These are phyloP conservation scores for Candida silvicultrix DNA, from an alignment of 805 yeast genomes.

Conservation along the genomic window DNA sequence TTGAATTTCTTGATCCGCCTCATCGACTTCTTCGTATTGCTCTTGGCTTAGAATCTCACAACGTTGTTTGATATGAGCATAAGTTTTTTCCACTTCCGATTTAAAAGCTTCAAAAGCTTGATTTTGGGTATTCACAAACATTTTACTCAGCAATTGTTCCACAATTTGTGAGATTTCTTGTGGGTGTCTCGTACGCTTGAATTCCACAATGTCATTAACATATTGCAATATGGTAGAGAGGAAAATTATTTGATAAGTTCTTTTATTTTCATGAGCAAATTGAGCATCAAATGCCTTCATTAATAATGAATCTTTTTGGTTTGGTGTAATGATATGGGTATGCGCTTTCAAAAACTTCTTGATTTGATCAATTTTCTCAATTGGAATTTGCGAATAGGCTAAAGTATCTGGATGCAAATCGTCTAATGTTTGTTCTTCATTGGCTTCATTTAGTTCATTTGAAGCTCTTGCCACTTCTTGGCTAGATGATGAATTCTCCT, in stretches of 20 bases:
- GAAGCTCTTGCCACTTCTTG: neutral
- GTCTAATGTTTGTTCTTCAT: constrained; percentile 5
- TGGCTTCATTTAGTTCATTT: neutral
- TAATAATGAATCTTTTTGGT: constrained; percentile 85
- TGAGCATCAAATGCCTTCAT: constrained; percentile 90
- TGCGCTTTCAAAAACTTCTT: constrained; percentile 46
- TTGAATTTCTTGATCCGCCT: constrained; percentile 72
- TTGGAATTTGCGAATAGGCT: constrained; percentile 52
- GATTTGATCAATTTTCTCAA: constrained; percentile 40
- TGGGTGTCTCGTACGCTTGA: constrained; percentile 28
- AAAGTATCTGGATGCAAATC: constrained; percentile 14
- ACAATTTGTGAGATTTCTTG: constrained; percentile 38
- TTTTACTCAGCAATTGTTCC: constrained; percentile 60
- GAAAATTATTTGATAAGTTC: constrained; percentile 63
- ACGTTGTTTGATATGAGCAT: constrained; percentile 67
- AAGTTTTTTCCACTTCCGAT: constrained; percentile 70
- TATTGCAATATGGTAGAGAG: constrained; percentile 80
- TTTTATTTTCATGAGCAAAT: constrained; percentile 48
- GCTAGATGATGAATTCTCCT: neutral
- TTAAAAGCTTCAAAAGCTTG: constrained; percentile 68
- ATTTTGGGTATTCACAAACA: constrained; percentile 32
- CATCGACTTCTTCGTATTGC: constrained; percentile 29
- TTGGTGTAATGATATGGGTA: constrained; percentile 66
- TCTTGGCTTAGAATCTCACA: constrained; percentile 62
- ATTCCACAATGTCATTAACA: constrained; percentile 35